phyloP scores from a whole-genome alignment of 2,329 filamentous ascomycete genomes.

The Zasmidium citrigriseum region DNA sequence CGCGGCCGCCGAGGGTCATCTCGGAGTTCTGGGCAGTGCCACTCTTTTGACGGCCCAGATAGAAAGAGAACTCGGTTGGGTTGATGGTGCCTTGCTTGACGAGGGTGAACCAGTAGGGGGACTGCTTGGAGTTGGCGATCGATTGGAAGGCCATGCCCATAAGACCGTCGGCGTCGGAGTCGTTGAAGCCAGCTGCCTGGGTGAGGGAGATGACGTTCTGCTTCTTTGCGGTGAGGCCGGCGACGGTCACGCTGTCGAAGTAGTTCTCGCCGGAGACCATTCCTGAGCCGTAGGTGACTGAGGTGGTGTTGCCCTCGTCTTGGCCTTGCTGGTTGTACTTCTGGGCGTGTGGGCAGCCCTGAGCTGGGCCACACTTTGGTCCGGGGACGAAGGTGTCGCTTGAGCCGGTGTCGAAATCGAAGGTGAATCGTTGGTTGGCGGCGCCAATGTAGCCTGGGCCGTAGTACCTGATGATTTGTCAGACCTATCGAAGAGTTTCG shows the following conservation, averaged over 20 bases:
- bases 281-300: constrained; percentile 28
- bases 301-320: constrained; percentile 27
- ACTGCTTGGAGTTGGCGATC: constrained; percentile 21
- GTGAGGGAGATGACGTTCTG: constrained; percentile 31
- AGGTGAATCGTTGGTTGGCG: constrained; percentile 21
- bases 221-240: constrained; percentile 23
- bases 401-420: constrained; percentile 29
- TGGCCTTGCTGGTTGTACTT: constrained; percentile 24
- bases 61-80: constrained; percentile 32
- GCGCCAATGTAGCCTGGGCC: constrained; percentile 16
- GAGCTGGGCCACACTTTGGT: constrained; percentile 21
- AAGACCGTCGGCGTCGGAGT: constrained; percentile 23
- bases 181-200: constrained; percentile 25
- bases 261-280: constrained; percentile 28
- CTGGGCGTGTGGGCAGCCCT: constrained; percentile 23
- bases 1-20: constrained; percentile 29
- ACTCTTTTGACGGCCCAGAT: constrained; percentile 27
- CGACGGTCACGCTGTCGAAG: constrained; percentile 27
- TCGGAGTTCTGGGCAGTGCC: constrained; percentile 25
- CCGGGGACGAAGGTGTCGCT: constrained; percentile 28
- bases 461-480: constrained; percentile 12
- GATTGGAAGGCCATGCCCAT: constrained; percentile 27
- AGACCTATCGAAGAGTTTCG: neutral
- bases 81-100: constrained; percentile 25
- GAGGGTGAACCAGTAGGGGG: constrained; percentile 30